phyloP scores from a whole-genome alignment of 768 basidiomycete genomes.

The Hydnum rufescens region DNA sequence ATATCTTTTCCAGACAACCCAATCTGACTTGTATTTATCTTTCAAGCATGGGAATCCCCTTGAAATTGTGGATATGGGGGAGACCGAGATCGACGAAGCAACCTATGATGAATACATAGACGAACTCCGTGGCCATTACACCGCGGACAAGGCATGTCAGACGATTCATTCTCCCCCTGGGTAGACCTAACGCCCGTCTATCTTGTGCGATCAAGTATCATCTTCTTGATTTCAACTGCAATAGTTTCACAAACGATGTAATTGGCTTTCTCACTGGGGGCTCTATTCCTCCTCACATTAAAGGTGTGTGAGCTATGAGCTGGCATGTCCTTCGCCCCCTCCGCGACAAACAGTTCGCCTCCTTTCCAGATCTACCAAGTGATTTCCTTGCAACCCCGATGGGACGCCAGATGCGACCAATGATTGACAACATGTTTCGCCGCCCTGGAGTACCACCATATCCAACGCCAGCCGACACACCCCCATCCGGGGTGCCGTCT shows the following conservation, averaged over 20 bases:
- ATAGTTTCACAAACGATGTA: slow-evolving; percentile 80
- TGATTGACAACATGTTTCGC: slow-evolving; percentile 78
- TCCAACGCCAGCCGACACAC: slow-evolving; percentile 12
- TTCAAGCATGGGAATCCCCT: slow-evolving; percentile 54
- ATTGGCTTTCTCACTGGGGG: slow-evolving; percentile 72
- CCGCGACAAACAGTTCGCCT: not conserved
- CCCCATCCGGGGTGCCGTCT: slow-evolving; percentile 16
- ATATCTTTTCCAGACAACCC: not conserved
- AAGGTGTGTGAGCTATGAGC: slow-evolving; percentile 30
- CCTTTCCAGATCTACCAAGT: slow-evolving; percentile 39
- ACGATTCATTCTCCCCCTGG: slow-evolving; percentile 1
- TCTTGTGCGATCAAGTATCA: slow-evolving; percentile 39
- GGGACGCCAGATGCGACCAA: slow-evolving; percentile 67
- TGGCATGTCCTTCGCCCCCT: not conserved
- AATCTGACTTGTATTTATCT: not conserved
- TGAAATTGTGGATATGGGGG: slow-evolving; percentile 53
- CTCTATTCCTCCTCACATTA: slow-evolving; percentile 65
- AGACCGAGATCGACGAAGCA: slow-evolving; percentile 60
- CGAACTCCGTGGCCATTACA: slow-evolving; percentile 62
- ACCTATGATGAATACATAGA: slow-evolving; percentile 72
- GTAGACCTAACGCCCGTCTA: not conserved
- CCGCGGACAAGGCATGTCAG: slow-evolving; percentile 59
- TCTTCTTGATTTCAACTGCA: slow-evolving; percentile 87
- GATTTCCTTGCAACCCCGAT: slow-evolving; percentile 84
- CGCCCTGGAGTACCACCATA: slow-evolving; percentile 22